Evolutionary conservation across 805 yeast genomes (phyloP), one percentile per base, ranked within the genome.

Genomic region (Yarrowia hollandica): DNA sequence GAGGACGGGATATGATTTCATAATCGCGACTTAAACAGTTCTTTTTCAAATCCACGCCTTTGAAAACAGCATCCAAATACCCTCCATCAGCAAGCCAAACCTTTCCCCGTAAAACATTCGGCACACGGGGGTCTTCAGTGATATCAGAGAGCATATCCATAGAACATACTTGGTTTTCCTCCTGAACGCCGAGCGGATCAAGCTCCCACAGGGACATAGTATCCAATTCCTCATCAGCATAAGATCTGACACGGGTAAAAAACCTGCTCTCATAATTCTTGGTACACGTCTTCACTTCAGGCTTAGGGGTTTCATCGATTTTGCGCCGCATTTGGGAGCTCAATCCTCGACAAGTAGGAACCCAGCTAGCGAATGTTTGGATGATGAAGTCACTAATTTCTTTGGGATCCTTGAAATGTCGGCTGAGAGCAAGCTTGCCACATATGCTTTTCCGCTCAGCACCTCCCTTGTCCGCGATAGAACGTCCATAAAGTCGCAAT

Each of bases 141-240:
- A 88, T 88, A 54, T 82, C 85, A 22, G 92, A 75, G 55, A 83
- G 78, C 61, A 81, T 77, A 1, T 86, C 84, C 0, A 96, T 80
- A 62, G 84, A 70, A 22, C 68, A 66, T 30, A 91, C 87, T 25
- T 94, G 77, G 68, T 90, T 46, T 3, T 4, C 16, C 5, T 46
- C 21, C 4, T 22, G 10, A 3, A 15, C n/a, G n/a, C 39, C 39
- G 3, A 11, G 3, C 14, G 25, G 25, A n/a, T 22, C 55, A 21
- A 48, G 16, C 16, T 18, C 39, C 55, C 55, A 48, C 39, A 7
- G 12, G 38, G 39, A 9, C 55, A 48, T 48, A 3, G 12, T n/a
- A 5, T 22, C 12, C 22, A 48, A 19, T 1, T 38, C 7, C 2
- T 15, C n/a, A 16, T 48, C 39, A 4, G 39, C 55, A 10, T 48